Base-by-base conservation (phyloP, 805 yeast genomes). In the Ogataea haglerorum region DNA sequence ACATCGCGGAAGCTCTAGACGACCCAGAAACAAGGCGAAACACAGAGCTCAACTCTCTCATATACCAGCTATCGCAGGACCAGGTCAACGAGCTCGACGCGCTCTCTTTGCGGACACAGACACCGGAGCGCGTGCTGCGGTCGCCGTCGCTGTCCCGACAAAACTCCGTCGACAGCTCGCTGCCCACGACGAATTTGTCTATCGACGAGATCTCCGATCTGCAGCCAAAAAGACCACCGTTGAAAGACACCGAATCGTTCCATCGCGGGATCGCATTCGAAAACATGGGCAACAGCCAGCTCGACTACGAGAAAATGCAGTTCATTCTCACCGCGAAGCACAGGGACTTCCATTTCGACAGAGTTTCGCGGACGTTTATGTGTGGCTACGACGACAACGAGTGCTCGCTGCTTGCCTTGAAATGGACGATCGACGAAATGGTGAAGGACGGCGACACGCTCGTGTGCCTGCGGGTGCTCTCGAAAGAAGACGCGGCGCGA, bases 371-470 rank as follows among this genome's bases (percentile, higher is more conserved):
- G 24, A 70, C 76, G 8, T 58, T 72, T 25, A 48, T 73, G 33
- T 64, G 70, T 34, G 76, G 74, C 4, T 66, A 63, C 35, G 74
- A 72, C 51, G 56, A 65, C 15, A 64, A 66, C 43, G 65, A 61
- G 25, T 64, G 67, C 41, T 68, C 76, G 12, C 59, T 65, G n/a
- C 53, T 56, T 10, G 75, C 75, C 5, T 47, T 73, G 18, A 65
- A 59, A 34, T 73, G 77, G 76, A 58, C 72, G 2, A 46, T 73
- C 4, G 70, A 67, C 28, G 69, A 72, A 42, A 56, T 73, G 40
- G 56, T 67, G 13, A 61, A 57, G 17, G 74, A 73, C 41, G 71
- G 72, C 15, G 78, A 73, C 46, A 73, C 70, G 15, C 49, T 73
- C 5, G 69, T 73, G 2, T 67, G 73, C 27, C 48, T 73, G 14